Percentiles rank a stretch among this genome's conserved stretches.
Evolutionary conservation across 2,329 filamentous ascomycete genomes (phyloP).

Genomic region (Podosphaera fusca): DNA sequence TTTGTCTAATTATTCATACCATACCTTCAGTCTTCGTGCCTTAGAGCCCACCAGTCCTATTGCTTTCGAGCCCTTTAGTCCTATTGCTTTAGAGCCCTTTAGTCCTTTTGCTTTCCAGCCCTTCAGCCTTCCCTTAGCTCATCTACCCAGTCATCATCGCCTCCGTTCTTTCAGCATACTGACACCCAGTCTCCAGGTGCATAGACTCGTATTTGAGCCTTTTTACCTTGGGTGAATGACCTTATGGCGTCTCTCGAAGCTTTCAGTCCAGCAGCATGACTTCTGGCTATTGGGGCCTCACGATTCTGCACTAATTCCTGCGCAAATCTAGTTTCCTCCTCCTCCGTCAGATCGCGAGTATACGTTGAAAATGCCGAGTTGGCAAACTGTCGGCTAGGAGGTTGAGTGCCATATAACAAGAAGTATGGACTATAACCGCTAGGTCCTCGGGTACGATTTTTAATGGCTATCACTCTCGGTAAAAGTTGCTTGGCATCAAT

Average conservation of each 20-base stretch:
- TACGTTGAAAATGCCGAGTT: not conserved
- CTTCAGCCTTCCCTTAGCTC: too few species aligned
- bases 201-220: not conserved
- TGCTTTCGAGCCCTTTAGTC: too few species aligned
- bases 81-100: too few species aligned
- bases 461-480: not conserved
- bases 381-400: not conserved
- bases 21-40: too few species aligned
- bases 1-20: too few species aligned
- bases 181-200: too few species aligned
- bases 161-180: too few species aligned
- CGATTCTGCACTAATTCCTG: not conserved
- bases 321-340: not conserved
- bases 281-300: not conserved
- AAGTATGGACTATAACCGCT: not conserved
- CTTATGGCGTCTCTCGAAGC: not conserved
- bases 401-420: slow-evolving; percentile 1
- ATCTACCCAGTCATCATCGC: too few species aligned
- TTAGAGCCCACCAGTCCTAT: too few species aligned
- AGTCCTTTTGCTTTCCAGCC: too few species aligned
- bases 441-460: not conserved
- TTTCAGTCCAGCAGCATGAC: not conserved
- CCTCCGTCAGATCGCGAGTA: not conserved
- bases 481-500: not conserved
- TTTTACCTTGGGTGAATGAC: not conserved